These are phyloP conservation scores for Lepidium didymum DNA, from an alignment of 345 rosid species.

Conservation along the genomic window DNA sequence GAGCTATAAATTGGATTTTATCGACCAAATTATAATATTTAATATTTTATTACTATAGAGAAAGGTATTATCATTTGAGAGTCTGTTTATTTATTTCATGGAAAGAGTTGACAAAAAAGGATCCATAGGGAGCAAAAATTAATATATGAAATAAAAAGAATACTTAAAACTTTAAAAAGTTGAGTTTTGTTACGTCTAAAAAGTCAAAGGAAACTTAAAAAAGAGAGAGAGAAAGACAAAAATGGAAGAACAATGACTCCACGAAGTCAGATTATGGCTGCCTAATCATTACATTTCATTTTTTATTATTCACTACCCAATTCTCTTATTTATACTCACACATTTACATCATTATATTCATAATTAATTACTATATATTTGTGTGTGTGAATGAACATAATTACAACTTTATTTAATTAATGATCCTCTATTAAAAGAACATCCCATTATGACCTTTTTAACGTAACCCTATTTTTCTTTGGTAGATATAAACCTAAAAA, in stretches of 20 bases:
- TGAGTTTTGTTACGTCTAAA: constrained; percentile 17
- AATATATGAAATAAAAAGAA: background rate
- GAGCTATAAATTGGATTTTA: no score
- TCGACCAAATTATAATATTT: no score
- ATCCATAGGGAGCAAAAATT: constrained; percentile 1
- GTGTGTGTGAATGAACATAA: background rate
- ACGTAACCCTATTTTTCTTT: constrained; percentile 1
- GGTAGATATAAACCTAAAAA: background rate
- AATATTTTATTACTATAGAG: no score
- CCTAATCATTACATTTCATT: constrained; percentile 28
- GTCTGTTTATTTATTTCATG: no score
- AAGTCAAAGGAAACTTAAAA: constrained; percentile 31
- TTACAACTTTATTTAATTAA: constrained; percentile 11
- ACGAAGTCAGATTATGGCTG: constrained; percentile 36
- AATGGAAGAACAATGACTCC: constrained; percentile 30
- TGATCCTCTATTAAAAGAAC: constrained; percentile 1
- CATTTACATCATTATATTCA: constrained; percentile 12
- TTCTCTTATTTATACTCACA: constrained; percentile 10
- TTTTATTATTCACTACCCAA: constrained; percentile 26
- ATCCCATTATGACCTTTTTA: constrained; percentile 13
- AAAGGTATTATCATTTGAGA: no score
- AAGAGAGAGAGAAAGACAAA: constrained; percentile 27
- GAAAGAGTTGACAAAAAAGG: constrained; percentile 1
- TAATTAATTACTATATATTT: background rate
- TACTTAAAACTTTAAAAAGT: constrained; percentile 9